Base-by-base conservation (phyloP, 2,329 filamentous ascomycete genomes). In the Epichloe hybrida region DNA sequence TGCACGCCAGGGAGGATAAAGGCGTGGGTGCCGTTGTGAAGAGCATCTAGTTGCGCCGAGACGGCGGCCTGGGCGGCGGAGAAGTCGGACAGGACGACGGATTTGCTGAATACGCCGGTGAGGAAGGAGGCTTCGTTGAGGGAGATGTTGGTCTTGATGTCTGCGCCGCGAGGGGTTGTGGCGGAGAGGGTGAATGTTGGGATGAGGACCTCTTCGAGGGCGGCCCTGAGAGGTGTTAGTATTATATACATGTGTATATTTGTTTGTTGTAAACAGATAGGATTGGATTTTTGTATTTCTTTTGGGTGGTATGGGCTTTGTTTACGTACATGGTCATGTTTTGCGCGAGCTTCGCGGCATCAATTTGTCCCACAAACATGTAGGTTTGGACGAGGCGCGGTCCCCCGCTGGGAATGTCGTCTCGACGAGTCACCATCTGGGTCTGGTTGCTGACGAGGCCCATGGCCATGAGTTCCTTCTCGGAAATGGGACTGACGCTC, bases 41-140 rank as follows among this genome's bases (percentile, higher is more conserved):
- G 66, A 4, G 63, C 66, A 0, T 61, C 64, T 0, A 74, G 63
- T 20, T 75, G 67, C 3, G 71, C 63, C 52, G 75, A 66, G 17
- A 80, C 75, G 36, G 75, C 73, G 17, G 71, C 64, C 54, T 73
- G 67, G 23, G 78, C 78, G 46, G 68, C 57, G 43, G 68, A 63
- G 38, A 74, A 69, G 48, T 72, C 67, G 52, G 77, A 81, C 59
- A 75, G 64, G 59, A 79, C 64, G 13, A 77, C 69, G 50, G 76
- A 69, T 47, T 74, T 67, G 50, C 83, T 77, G 66, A 88, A 88
- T 58, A 85, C 76, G 48, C 85, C 85, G 13, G 76, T 77, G 39
- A 88, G 76, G 58, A 88, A 89, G 6, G 78, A 75, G 15, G 84
- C 83, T 63, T 87, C 81, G 64, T 83, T 81, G 53, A 79, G 75